These are phyloP conservation scores for Aureobasidium sp. DNA, from an alignment of 2,329 filamentous ascomycete genomes.

Conservation along the genomic window DNA sequence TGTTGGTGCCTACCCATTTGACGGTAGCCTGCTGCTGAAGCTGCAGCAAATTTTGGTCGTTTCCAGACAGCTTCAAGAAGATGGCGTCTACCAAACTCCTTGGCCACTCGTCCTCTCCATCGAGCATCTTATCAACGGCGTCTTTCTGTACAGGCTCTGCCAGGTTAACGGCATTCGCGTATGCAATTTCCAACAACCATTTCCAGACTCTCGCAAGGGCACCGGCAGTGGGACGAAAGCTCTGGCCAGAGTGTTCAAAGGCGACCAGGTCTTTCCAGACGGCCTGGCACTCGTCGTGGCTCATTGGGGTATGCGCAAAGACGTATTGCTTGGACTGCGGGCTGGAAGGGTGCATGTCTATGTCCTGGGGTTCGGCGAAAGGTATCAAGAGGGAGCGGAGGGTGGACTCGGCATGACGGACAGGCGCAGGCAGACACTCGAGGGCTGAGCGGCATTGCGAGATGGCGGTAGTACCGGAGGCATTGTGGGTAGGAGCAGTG, in stretches of 20 bases:
- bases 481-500: conserved; percentile 28
- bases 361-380: conserved; percentile 23
- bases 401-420: conserved; percentile 27
- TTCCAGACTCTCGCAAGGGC: conserved; percentile 42
- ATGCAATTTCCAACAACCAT: conserved; percentile 32
- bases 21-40: not conserved
- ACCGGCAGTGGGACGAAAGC: conserved; percentile 30
- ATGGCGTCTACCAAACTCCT: conserved; percentile 29
- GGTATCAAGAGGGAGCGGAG: conserved; percentile 31
- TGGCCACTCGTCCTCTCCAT: conserved; percentile 32
- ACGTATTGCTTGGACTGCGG: conserved; percentile 17
- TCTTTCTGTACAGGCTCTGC: conserved; percentile 17
- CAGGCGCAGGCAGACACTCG: conserved; percentile 29
- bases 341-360: conserved; percentile 4
- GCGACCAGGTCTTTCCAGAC: conserved; percentile 45
- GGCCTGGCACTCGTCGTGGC: conserved; percentile 40
- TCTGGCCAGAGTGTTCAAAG: conserved; percentile 36
- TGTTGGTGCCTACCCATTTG: conserved; percentile 17
- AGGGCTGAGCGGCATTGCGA: conserved; percentile 37
- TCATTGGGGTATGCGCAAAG: conserved; percentile 45
- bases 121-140: conserved; percentile 27
- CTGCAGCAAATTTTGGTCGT: not conserved
- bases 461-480: conserved; percentile 28
- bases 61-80: conserved; percentile 17
- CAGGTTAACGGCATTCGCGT: conserved; percentile 34